Evolutionary conservation across 805 yeast genomes (phyloP).

Genomic region (Candida ovalis): DNA sequence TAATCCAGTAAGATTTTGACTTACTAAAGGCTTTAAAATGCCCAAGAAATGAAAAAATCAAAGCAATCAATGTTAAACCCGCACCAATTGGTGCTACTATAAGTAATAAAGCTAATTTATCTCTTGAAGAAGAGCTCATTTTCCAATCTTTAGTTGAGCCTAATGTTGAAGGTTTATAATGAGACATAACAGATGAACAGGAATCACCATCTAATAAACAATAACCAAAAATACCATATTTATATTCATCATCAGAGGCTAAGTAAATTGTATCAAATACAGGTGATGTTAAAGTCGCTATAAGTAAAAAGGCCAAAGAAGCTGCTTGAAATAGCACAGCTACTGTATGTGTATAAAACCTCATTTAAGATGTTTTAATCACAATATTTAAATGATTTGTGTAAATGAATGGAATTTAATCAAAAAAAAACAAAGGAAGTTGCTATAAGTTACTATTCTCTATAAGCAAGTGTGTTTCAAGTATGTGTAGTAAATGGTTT

Average conservation of each 20-base stretch:
- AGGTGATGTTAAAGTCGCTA: slow-evolving; percentile 63
- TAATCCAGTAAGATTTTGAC: slow-evolving; percentile 32
- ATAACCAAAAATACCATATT: slow-evolving; percentile 67
- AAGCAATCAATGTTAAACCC: slow-evolving; percentile 50
- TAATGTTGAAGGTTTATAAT: slow-evolving; percentile 35
- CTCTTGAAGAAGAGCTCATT: slow-evolving; percentile 42
- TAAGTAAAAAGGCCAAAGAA: slow-evolving; percentile 58
- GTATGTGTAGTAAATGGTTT: too few species aligned
- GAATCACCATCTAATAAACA: slow-evolving; percentile 33
- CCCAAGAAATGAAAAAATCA: slow-evolving; percentile 35
- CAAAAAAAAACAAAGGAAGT: background rate
- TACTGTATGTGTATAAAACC: slow-evolving; percentile 15
- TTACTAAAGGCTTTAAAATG: slow-evolving; percentile 19
- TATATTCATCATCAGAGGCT: slow-evolving; percentile 41
- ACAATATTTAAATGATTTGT: background rate
- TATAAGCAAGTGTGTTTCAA: too few species aligned
- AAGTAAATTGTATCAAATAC: slow-evolving; percentile 45
- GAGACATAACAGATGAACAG: slow-evolving; percentile 35
- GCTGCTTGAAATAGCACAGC: slow-evolving; percentile 44
- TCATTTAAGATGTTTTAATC: background rate
- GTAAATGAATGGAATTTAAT: background rate
- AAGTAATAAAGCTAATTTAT: slow-evolving; percentile 49
- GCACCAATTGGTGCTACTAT: slow-evolving; percentile 66
- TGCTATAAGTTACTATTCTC: too few species aligned
- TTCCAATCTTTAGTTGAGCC: slow-evolving; percentile 43